These are phyloP conservation scores for Dictyostelium brefeldianum DNA, from an alignment of 78 protist genomes.

Conservation along the genomic window DNA sequence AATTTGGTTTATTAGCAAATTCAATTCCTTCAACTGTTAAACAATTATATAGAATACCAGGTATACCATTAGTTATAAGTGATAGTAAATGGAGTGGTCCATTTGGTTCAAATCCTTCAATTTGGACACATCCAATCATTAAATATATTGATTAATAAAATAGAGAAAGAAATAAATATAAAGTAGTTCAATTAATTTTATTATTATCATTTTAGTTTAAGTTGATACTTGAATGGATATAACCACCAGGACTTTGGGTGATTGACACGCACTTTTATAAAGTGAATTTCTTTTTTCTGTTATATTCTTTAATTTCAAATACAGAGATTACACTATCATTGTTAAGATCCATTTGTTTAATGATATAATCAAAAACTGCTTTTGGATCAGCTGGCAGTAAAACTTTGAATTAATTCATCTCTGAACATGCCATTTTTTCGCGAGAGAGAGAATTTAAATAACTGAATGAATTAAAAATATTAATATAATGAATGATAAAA, in stretches of 20 bases:
- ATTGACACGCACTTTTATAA: too few relatives aligned
- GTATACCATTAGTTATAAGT: not conserved
- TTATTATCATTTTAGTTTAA: too few relatives aligned
- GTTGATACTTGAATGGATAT: too few relatives aligned
- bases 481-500: too few relatives aligned
- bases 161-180: not conserved
- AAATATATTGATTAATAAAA: not conserved
- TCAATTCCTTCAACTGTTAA: not conserved
- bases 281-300: not conserved
- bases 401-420: too few relatives aligned
- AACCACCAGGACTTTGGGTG: too few relatives aligned
- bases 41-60: not conserved
- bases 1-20: not conserved
- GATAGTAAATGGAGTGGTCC: constrained; percentile 10
- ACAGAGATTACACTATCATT: not conserved
- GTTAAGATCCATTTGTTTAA: not conserved
- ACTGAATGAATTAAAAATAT: too few relatives aligned
- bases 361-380: not conserved
- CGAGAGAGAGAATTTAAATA: too few relatives aligned
- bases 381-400: too few relatives aligned
- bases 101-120: not conserved
- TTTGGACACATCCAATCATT: constrained; percentile 1
- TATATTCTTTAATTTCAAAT: not conserved
- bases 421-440: too few relatives aligned
- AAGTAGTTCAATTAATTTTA: too few relatives aligned